phyloP scores from a whole-genome alignment of 306 rosid genomes.

The Citrullus amarus region DNA sequence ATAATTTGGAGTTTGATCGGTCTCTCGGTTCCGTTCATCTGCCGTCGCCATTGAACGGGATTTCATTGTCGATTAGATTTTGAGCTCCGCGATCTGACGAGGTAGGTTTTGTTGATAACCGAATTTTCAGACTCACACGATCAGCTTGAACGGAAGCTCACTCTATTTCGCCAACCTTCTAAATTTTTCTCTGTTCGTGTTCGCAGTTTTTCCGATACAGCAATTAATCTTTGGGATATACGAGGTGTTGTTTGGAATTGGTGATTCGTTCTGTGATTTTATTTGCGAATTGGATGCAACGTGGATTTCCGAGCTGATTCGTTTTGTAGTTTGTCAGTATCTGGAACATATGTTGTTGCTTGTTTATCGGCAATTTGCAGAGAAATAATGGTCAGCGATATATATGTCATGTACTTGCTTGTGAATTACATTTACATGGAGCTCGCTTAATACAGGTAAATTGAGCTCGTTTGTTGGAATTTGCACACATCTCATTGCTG shows the following conservation, averaged over 20 bases:
- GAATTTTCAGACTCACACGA: neutral
- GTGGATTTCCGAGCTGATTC: neutral
- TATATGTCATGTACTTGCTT: neutral
- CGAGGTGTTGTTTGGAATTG: neutral
- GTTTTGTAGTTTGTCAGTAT: neutral
- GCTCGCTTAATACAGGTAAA: neutral
- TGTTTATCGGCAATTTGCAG: neutral
- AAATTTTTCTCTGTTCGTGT: neutral
- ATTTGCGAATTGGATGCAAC: neutral
- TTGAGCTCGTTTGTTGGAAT: neutral
- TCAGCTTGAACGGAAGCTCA: neutral
- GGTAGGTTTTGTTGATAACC: conserved; percentile 25
- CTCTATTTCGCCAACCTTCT: neutral
- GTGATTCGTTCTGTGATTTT: neutral
- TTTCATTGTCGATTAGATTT: neutral
- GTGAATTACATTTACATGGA: neutral
- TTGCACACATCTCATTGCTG: neutral
- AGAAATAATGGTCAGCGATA: neutral
- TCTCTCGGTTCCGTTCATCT: neutral
- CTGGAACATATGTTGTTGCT: neutral
- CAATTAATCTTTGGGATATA: neutral
- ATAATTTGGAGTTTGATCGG: neutral
- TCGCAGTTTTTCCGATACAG: no score
- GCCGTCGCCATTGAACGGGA: conserved; percentile 31
- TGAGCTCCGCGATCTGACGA: conserved; percentile 18